Base-by-base conservation (phyloP, 805 yeast genomes). In the Schwanniomyces occidentalis region DNA sequence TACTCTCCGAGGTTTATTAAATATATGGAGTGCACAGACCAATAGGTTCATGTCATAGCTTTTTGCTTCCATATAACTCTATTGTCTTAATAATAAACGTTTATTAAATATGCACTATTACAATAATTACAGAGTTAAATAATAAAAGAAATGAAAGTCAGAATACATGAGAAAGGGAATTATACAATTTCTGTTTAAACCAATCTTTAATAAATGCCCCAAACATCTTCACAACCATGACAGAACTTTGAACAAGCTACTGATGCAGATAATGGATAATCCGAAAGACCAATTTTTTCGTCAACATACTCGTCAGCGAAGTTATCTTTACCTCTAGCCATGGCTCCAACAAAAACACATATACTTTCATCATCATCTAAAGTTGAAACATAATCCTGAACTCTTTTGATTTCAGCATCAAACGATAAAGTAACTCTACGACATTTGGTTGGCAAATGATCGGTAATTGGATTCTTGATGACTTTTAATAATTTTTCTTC, bases 221-320 rank as follows among this genome's bases (percentile, higher is more conserved):
- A 93, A 17, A 95, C 95, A 63, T 93, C 99, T 69, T 93, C 99
- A 56, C 96, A 88, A 32, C 99, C 99, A 56, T 93, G 98, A 62
- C 98, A 91, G 70, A 93, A 89, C 65, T 93, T 93, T 45, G 96
- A 85, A 63, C 98, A 93, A 4, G 99, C 98, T 37, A 93, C 97
- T 8, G 97, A 89, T 3, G 99, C 99, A 35, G 95, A 85, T 43
- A 93, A 75, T 34, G 99, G 95, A 61, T 90, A 93, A 54, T 91
- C 89, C 22, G 97, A 88, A 38, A 93, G 81, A 50, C 97, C 97
- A 40, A 93, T 84, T 56, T 91, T 93, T 63, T 93, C 98, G 60
- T 93, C 98, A 27, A 91, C 95, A 55, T 63, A 91, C 62, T 90
- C 98, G 61, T 93, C 99, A 16, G 99, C 99, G 63, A 93, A 93